These are phyloP conservation scores for Suillus bovinus DNA, from an alignment of 768 basidiomycete species.

Conservation along the genomic window DNA sequence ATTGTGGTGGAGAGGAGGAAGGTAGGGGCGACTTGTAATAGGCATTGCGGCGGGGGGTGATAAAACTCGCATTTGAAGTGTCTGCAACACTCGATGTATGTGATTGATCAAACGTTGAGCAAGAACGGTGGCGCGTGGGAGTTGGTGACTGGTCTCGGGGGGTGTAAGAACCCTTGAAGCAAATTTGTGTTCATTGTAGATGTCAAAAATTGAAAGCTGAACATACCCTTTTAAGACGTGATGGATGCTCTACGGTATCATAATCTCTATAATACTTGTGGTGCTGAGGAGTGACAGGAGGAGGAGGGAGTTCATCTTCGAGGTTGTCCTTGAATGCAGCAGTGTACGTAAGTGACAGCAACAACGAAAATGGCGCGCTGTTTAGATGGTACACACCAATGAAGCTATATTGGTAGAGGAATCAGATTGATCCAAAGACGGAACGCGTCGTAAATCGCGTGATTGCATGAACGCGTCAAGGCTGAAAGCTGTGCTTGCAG, in stretches of 20 bases:
- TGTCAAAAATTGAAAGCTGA: conserved; percentile 1
- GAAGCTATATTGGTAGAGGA: conserved; percentile 24
- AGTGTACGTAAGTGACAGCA: conserved; percentile 17
- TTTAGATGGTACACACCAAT: conserved; percentile 41
- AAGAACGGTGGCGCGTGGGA: conserved; percentile 36
- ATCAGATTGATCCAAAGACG: conserved; percentile 33
- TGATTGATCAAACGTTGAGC: conserved; percentile 31
- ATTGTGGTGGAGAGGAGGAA: conserved; percentile 58
- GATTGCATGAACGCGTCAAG: conserved; percentile 51
- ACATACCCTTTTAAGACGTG: conserved; percentile 32
- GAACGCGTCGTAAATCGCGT: conserved; percentile 54
- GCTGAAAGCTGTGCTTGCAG: conserved; percentile 45
- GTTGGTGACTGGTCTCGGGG: conserved; percentile 48
- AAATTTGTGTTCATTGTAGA: conserved; percentile 9
- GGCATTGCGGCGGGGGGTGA: conserved; percentile 51
- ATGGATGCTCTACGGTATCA: conserved; percentile 31
- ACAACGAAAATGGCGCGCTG: conserved; percentile 25
- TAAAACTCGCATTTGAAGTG: conserved; percentile 40
- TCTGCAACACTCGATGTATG: conserved; percentile 29
- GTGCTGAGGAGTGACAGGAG: conserved; percentile 59
- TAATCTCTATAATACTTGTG: conserved; percentile 58
- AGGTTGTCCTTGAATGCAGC: conserved; percentile 26
- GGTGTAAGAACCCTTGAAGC: conserved; percentile 21
- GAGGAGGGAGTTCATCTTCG: conserved; percentile 32
- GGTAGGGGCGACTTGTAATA: conserved; percentile 51